These are phyloP conservation scores for Exidia glandulosa DNA, from an alignment of 768 basidiomycete species.

Conservation along the genomic window DNA sequence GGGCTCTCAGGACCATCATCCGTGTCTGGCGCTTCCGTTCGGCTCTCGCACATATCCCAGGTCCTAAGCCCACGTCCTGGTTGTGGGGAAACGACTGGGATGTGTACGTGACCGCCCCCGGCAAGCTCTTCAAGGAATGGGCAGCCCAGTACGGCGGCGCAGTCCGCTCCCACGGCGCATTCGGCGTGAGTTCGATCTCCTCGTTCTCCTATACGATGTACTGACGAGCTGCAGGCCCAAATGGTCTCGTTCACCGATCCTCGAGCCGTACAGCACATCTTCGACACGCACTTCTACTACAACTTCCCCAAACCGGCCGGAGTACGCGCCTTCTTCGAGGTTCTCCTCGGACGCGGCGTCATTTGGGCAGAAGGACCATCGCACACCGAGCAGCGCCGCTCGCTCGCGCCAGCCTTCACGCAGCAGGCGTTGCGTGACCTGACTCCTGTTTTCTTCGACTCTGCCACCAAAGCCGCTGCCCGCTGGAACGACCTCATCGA, in stretches of 20 bases:
- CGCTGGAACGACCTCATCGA: slow-evolving; percentile 7
- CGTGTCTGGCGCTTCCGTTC: background rate
- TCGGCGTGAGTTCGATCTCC: slow-evolving; percentile 34
- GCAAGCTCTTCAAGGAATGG: slow-evolving; percentile 41
- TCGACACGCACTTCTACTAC: slow-evolving; percentile 39
- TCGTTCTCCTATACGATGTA: background rate
- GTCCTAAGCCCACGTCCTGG: slow-evolving; percentile 36
- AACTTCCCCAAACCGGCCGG: slow-evolving; percentile 52
- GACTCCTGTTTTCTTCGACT: slow-evolving; percentile 9
- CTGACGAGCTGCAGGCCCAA: slow-evolving; percentile 31
- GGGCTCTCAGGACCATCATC: background rate
- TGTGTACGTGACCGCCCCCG: slow-evolving; percentile 42
- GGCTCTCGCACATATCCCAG: slow-evolving; percentile 30
- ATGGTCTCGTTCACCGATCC: slow-evolving; percentile 47
- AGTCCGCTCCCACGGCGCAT: slow-evolving; percentile 43
- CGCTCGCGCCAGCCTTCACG: slow-evolving; percentile 1
- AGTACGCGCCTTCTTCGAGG: slow-evolving; percentile 52
- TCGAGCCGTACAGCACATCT: slow-evolving; percentile 41
- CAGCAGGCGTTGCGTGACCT: slow-evolving; percentile 7
- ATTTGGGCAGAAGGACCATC: slow-evolving; percentile 48
- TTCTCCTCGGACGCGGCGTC: slow-evolving; percentile 50
- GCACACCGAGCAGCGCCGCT: background rate
- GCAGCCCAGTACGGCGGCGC: slow-evolving; percentile 44
- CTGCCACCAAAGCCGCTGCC: slow-evolving; percentile 6
- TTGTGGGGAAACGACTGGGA: slow-evolving; percentile 47